Base-by-base conservation (phyloP, 352 stramenopile species). In the Pythium chondricola region DNA sequence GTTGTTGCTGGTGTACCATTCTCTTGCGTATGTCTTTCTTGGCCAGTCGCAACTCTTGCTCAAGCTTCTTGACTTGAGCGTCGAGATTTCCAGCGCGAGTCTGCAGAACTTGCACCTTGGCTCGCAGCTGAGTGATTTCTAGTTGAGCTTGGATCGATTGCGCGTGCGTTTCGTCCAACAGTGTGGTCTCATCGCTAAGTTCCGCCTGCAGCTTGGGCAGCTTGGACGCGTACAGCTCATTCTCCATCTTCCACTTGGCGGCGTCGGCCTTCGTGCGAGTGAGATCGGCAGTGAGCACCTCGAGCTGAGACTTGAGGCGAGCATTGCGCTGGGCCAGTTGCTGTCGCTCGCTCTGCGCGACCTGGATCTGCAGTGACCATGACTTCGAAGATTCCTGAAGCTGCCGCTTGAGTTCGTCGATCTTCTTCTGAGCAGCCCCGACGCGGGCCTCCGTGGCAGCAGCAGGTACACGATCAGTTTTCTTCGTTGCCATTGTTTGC, bases 171-270 rank as follows among this genome's bases (percentile, higher is more conserved):
- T 79, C 65, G 44, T 83, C 71, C 4, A 67, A 60, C 17, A 74
- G 68, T 1, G 52, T 66, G 0, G 65, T 77, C 29, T 83, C 71
- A n/a, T 75, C 29, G 18, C 67, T 48, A 7, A 83, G 25, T n/a
- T 78, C 71, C 0, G 65, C 58, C 31, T 77, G 65, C n/a, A 83
- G 47, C 20, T 57, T 54, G 3, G 68, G 71, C 22, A 83, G 43
- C 13, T 74, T 79, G 6, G 60, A 48, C 6, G 71, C 61, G 25
- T 77, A 83, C 10, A 83, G 38, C 31, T 77, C 68, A 26, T 77
- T 83, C n/a, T 79, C 71, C 1, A 61, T 69, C 37, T 68, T 64
- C 14, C 71, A 61, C 17, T 69, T 70, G 8, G 56, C 58, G 17
- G 61, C 56, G 40, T 79, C 62, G 16, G 67, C 54, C 17, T 66